A percentile compares a stretch with the other conserved stretches of the same genome.
phyloP scores from a whole-genome alignment of 768 basidiomycete species.

The Punctularia strigosozonata region DNA sequence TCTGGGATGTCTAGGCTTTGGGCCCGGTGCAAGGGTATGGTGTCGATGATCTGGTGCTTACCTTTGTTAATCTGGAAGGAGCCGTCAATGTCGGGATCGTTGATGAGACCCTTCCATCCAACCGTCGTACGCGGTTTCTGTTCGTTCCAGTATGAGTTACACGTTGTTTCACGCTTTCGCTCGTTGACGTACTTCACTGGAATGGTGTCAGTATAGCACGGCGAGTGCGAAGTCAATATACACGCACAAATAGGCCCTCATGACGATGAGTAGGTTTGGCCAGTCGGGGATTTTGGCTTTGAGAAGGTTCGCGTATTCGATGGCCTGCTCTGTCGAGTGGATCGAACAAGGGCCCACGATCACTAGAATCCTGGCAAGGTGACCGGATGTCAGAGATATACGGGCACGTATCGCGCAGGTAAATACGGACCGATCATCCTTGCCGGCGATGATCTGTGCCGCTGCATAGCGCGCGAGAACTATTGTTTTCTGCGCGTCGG shows the following conservation, averaged over 20 bases:
- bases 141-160: too few relatives aligned
- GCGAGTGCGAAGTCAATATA: neutral
- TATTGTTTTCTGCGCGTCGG: constrained; percentile 61
- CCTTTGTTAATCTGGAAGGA: constrained; percentile 98
- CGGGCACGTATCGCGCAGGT: too few relatives aligned
- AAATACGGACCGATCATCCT: constrained; percentile 78
- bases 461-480: constrained; percentile 68
- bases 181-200: constrained; percentile 25
- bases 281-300: constrained; percentile 54
- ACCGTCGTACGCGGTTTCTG: constrained; percentile 96
- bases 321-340: constrained; percentile 77
- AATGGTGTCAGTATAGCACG: constrained; percentile 22
- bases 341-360: constrained; percentile 96
- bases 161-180: neutral
- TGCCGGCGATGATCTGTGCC: constrained; percentile 70
- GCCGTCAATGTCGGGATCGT: constrained; percentile 92
- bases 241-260: constrained; percentile 96
- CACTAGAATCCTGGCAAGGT: too few relatives aligned
- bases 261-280: constrained; percentile 79
- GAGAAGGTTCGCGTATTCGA: constrained; percentile 69
- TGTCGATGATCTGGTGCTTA: too few relatives aligned
- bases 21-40: too few relatives aligned
- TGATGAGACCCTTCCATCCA: constrained; percentile 93
- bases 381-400: too few relatives aligned
- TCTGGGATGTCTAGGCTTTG: too few relatives aligned